phyloP scores from a whole-genome alignment of 106 monocot genomes.

The Allium sativum region DNA sequence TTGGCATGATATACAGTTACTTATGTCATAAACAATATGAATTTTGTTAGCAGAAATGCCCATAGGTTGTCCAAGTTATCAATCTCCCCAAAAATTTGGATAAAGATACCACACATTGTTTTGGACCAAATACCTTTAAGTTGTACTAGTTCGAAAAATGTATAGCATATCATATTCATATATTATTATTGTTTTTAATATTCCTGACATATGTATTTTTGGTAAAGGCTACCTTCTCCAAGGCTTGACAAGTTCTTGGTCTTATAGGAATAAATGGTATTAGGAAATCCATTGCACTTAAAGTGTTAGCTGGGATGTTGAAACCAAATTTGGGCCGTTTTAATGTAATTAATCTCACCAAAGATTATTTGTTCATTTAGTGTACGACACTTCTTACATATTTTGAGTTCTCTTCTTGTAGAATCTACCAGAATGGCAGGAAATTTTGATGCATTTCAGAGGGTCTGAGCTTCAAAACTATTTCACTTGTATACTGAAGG shows the following conservation, averaged over 20 bases:
- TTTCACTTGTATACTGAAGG: constrained; percentile 89
- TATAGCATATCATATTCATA: no score
- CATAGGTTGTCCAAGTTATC: constrained; percentile 98
- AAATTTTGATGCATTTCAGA: constrained; percentile 89
- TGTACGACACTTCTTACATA: no score
- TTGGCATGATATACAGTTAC: no score
- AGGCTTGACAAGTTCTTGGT: constrained; percentile 91
- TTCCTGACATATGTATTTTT: no score
- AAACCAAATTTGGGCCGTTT: constrained; percentile 98
- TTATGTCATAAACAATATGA: no score
- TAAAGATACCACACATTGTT: constrained; percentile 98
- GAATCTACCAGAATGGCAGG: constrained; percentile 99
- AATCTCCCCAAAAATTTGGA: constrained; percentile 96
- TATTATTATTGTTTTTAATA: no score
- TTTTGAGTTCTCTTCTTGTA: constrained; percentile 18
- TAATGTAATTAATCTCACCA: constrained; percentile 35
- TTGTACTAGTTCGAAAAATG: constrained; percentile 49
- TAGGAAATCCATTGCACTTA: constrained; percentile 95
- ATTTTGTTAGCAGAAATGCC: constrained; percentile 60
- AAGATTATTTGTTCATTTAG: background rate
- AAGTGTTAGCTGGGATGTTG: constrained; percentile 92
- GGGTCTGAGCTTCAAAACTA: constrained; percentile 99
- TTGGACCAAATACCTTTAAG: constrained; percentile 97
- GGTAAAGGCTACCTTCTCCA: constrained; percentile 89
- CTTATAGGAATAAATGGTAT: constrained; percentile 98